Base-by-base conservation (phyloP, 2,329 filamentous ascomycete species). In the Cercospora sp. region DNA sequence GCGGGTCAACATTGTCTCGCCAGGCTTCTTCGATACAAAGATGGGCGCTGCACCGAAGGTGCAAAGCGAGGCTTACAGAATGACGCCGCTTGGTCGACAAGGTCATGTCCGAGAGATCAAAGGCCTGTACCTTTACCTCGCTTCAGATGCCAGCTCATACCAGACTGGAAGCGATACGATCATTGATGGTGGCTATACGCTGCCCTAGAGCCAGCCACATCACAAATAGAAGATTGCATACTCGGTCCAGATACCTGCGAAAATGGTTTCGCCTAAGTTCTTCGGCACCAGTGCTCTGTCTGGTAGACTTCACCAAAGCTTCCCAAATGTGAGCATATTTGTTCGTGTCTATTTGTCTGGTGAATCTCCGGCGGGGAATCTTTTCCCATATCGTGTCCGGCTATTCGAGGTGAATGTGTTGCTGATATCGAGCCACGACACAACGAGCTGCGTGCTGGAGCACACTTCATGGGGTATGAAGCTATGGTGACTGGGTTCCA, bases 21-120 rank as follows among this genome's bases (percentile, higher is more conserved):
- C 84, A 0, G 84, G 84, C 9, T 88, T 85, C 76, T 85, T 87
- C 71, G 81, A 86, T 64, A 87, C 85, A 0, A 85, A 85, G 71
- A 85, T 87, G 80, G 84, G 84, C 0, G 85, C 84, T 0, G 77
- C 81, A 16, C 79, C 81, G 0, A 53, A 66, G 2, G 79, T 80
- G 2, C 69, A 83, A 7, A 82, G 85, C 18, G 85, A 86, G 73
- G 82, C 80, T 1, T 80, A 82, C 55, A 74, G 82, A 0, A 86
- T 87, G 85, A 79, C 85, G 0, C 79, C 80, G 1, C 72, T 86
- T 16, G 84, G 77, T 79, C 84, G 77, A 40, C 74, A 77, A 51
- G 77, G 76, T 1, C 66, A 78, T 65, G 70, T 72, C 12, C 75
- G 74, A 62, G 77, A 79, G 72, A 77, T 79, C 68, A 78, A 78